Conservation (phyloP, 768 basidiomycete genomes). For the Lentinula edodes region DNA sequence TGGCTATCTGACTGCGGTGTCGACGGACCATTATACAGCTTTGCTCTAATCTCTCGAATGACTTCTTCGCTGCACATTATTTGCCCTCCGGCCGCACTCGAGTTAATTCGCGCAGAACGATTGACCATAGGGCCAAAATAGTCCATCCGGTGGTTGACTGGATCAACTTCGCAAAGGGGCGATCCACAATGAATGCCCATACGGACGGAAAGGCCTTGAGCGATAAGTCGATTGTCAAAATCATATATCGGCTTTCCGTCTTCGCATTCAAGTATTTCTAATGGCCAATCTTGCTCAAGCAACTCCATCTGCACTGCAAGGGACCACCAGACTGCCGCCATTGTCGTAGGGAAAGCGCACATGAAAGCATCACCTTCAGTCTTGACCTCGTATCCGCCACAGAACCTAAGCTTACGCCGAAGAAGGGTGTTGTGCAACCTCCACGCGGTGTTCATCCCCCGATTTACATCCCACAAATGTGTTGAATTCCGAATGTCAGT, state of each 20-base stretch:
- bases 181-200: constrained; percentile 96
- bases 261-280: constrained; percentile 88
- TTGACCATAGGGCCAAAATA: constrained; percentile 98
- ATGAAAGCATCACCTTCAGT: constrained; percentile 99
- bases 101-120: constrained; percentile 80
- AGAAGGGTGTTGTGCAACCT: constrained; percentile 83
- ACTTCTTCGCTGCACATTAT: constrained; percentile 90
- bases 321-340: constrained; percentile 87
- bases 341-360: constrained; percentile 90
- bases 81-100: constrained; percentile 85
- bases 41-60: constrained; percentile 72
- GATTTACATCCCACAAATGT: constrained; percentile 91
- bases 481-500: constrained; percentile 98
- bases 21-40: constrained; percentile 49
- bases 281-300: constrained; percentile 81
- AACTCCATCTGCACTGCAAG: constrained; percentile 81
- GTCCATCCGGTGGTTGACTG: constrained; percentile 92
- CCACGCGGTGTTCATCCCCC: constrained; percentile 93
- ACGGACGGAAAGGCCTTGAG: constrained; percentile 86
- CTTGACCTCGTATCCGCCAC: constrained; percentile 98
- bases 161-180: constrained; percentile 88
- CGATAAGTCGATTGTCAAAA: constrained; percentile 57
- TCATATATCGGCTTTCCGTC: constrained; percentile 83
- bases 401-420: constrained; percentile 78
- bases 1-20: constrained; percentile 59